Evolutionary conservation across 2,329 filamentous ascomycete genomes (phyloP), one percentile per base, ranked within the genome.

Genomic region (Hypoxylon sp.): DNA sequence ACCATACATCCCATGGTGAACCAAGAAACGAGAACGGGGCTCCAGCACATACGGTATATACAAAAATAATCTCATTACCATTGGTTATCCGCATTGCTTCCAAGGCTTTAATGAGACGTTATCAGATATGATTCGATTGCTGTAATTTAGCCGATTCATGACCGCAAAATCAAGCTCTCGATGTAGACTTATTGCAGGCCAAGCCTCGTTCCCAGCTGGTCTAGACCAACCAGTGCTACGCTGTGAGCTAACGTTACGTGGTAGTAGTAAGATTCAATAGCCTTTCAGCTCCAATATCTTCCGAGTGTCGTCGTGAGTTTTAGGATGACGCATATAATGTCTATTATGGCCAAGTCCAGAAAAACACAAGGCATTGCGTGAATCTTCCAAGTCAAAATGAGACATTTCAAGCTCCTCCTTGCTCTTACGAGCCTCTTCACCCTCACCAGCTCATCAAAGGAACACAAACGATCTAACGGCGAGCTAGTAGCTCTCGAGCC

Each of bases 121-220:
- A 12, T 34, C 32, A 19, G 9, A 21, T 48, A 53, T 54, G 50
- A 54, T 50, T 68, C 56, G 34, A 56, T 46, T 45, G 23, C 53
- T 27, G 2, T 8, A 48, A 63, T 69, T 69, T 69, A 69, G 48
- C 67, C 63, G 56, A 46, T 48, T 61, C 25, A 60, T 37, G 43
- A 43, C 55, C 23, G 27, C 39, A 48, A 14, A 34, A 19, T 30
- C 30, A 47, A 19, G 16, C 1, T 61, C 25, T 25, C 27, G 16
- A 39, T 50, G 25, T 29, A 55, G 32, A 16, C 51, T 48, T 23
- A 29, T 43, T 53, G 34, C 11, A 30, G 14, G 34, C 46, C 41
- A 57, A 37, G 12, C 34, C 27, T 63, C 37, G 52, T 32, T 37
- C 30, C 32, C 8, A 48, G 52, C 41, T 19, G 48, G 52, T 58